Conservation (phyloP, 2,329 filamentous ascomycete genomes). For the Alternaria rosae region DNA sequence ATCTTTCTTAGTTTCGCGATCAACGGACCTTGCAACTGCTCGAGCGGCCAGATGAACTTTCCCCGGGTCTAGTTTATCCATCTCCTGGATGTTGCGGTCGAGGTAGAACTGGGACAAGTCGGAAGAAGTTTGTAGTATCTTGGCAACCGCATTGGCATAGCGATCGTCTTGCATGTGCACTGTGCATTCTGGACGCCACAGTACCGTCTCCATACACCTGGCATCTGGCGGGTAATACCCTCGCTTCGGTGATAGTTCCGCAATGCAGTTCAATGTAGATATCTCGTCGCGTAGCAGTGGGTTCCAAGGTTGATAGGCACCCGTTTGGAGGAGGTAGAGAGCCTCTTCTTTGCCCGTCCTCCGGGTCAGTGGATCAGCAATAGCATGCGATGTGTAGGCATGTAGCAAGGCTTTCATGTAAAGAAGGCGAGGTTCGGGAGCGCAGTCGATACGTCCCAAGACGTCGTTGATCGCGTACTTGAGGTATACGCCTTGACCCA, state of each 20-base stretch:
- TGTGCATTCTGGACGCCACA: conserved; percentile 39
- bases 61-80: not conserved
- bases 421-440: conserved; percentile 62
- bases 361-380: conserved; percentile 66
- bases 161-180: conserved; percentile 43
- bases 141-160: conserved; percentile 23
- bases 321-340: conserved; percentile 59
- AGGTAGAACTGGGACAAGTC: conserved; percentile 18
- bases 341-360: conserved; percentile 70
- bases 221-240: conserved; percentile 37
- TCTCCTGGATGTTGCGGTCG: not conserved
- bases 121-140: conserved; percentile 20
- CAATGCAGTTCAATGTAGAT: conserved; percentile 31
- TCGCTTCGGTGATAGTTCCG: conserved; percentile 49
- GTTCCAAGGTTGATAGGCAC: conserved; percentile 54
- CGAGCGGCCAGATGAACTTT: conserved; percentile 29
- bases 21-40: conserved; percentile 11
- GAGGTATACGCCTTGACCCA: conserved; percentile 51
- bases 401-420: conserved; percentile 67
- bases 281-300: conserved; percentile 13
- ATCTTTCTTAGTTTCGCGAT: not conserved
- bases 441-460: conserved; percentile 64
- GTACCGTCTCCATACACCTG: conserved; percentile 39
- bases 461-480: conserved; percentile 63
- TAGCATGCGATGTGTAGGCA: conserved; percentile 65